Evolutionary conservation across 2,329 filamentous ascomycete genomes (phyloP).

Genomic region (Venturia nashicola): DNA sequence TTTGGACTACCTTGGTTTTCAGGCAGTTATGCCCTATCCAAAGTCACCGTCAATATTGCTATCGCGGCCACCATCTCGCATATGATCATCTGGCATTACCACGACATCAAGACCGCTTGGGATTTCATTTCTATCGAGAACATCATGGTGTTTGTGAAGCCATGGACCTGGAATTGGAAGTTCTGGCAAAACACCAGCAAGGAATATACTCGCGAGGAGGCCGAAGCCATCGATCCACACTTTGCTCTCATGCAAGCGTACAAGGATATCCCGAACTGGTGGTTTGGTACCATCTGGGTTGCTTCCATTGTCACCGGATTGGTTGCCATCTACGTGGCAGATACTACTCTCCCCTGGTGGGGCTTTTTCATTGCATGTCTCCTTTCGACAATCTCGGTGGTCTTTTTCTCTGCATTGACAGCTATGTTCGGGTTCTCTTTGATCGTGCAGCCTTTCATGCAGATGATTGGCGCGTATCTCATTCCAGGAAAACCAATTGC

Average conservation of each 20-base stretch:
- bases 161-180: constrained; percentile 9
- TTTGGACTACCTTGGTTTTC: constrained; percentile 11
- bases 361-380: constrained; percentile 18
- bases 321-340: constrained; percentile 16
- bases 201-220: constrained; percentile 2
- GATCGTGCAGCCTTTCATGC: constrained; percentile 15
- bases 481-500: constrained; percentile 25
- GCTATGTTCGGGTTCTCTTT: constrained; percentile 15
- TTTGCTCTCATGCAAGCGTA: constrained; percentile 23
- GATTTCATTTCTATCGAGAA: not conserved
- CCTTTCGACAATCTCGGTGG: constrained; percentile 14
- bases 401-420: constrained; percentile 17
- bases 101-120: constrained; percentile 7
- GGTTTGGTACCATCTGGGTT: constrained; percentile 18
- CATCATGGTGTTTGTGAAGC: not conserved
- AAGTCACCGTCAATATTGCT: constrained; percentile 11
- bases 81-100: constrained; percentile 12
- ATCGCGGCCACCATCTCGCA: constrained; percentile 12
- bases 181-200: constrained; percentile 4
- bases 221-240: constrained; percentile 18
- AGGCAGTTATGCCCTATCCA: constrained; percentile 8
- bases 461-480: constrained; percentile 13
- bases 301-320: constrained; percentile 16
- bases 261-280: constrained; percentile 20
- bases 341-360: constrained; percentile 21